Base-by-base conservation (phyloP, 1,284 basidiomycete genomes). In the Malassezia globosa region DNA sequence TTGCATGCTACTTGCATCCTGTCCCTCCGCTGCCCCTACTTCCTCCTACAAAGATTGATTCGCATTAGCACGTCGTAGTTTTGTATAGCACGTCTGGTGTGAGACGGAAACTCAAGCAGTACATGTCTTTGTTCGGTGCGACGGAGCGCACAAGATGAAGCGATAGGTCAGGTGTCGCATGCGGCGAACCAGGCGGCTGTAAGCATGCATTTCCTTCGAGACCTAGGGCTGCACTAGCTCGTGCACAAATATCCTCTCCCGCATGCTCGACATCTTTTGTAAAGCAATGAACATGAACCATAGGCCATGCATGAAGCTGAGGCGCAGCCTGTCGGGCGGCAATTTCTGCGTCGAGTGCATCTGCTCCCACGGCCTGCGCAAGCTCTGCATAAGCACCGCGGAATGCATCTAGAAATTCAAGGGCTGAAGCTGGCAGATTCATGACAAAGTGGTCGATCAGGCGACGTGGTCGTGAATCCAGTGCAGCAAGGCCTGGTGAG, bases 91-190 rank as follows among this genome's bases (percentile, higher is more conserved):
- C 60, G 51, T 75, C 61, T 11, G 55, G 44, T 16, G 89, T 87
- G 19, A 96, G 78, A 39, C 83, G 76, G 77, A 99, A 97, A 64
- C 83, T 84, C 46, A 99, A 79, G 73, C 94, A 94, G 73, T 94
- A 97, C 94, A 97, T 97, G 64, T 92, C 85, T 75, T 97, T 97
- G 74, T 82, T 87, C 3, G 94, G 94, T 2, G 92, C 89, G 7
- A 99, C 92, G 11, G 84, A 83, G 41, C 94, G 81, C 26, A 99
- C 92, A 58, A 82, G 78, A 64, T 88, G 83, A 11, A 90, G 73
- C 25, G 71, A 44, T 51, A 74, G 74, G 4, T 72, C 73, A 1
- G 73, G 72, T 5, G 60, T 48, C 24, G 77, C 13, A 11, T 37
- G 10, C 8, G 25, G 39, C 19, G 24, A 11, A 33, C 19, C 34